Evolutionary conservation across 768 basidiomycete genomes (phyloP).

Genomic region (Clitopilus hobsonii): DNA sequence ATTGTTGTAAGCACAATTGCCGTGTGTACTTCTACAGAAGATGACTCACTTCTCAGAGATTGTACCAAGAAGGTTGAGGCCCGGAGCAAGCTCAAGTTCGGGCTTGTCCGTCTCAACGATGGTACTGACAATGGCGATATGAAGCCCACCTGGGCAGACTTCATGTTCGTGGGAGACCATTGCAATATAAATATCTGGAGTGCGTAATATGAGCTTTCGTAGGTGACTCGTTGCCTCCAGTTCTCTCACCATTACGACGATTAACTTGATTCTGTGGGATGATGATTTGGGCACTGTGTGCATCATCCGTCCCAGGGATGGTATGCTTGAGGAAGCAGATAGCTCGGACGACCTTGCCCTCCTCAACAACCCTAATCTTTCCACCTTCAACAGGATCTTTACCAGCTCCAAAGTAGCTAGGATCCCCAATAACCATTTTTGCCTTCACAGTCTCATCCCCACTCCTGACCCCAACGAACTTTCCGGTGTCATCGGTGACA

Average conservation of each 20-base stretch:
- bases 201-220: constrained; percentile 2
- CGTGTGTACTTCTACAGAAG: not conserved
- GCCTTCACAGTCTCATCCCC: constrained; percentile 92
- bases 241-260: constrained; percentile 86
- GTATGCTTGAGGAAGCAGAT: constrained; percentile 99
- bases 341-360: constrained; percentile 91
- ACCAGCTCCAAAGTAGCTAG: constrained; percentile 91
- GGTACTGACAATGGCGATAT: constrained; percentile 96
- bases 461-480: constrained; percentile 89
- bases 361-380: constrained; percentile 85
- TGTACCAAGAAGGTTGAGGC: constrained; percentile 84
- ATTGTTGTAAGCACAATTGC: not conserved
- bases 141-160: constrained; percentile 93
- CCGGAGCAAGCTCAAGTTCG: constrained; percentile 89
- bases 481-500: constrained; percentile 79
- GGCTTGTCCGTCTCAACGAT: constrained; percentile 94
- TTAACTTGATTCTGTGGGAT: constrained; percentile 98
- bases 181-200: constrained; percentile 94
- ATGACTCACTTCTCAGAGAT: constrained; percentile 85
- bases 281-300: constrained; percentile 95
- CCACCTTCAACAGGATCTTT: constrained; percentile 52
- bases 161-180: constrained; percentile 97
- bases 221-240: not conserved
- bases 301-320: constrained; percentile 94
- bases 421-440: constrained; percentile 96